A percentile compares a stretch with the other conserved stretches of the same genome.
Evolutionary conservation across 495 filamentous ascomycete species (phyloP).

Genomic region (Lentithecium fluviatile): DNA sequence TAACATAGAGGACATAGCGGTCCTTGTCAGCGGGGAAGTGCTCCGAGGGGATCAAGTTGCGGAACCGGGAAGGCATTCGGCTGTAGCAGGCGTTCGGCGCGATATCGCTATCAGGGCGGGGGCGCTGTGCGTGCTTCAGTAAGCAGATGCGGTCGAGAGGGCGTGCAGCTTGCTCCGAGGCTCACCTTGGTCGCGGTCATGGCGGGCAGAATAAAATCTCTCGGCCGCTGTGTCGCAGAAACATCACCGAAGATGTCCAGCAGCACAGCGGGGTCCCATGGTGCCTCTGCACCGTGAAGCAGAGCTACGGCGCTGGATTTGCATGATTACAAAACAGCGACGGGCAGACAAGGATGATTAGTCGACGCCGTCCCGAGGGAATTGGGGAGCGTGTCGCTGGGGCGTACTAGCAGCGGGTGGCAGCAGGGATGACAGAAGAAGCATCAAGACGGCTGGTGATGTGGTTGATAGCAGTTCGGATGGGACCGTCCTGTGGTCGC

Average conservation of each 20-base stretch:
- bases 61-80: conserved; percentile 34
- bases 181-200: conserved; percentile 9
- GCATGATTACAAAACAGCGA: conserved; percentile 27
- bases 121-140: conserved; percentile 1
- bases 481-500: too few species aligned
- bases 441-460: too few species aligned
- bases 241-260: conserved; percentile 2
- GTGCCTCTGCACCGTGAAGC: background rate
- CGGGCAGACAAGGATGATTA: conserved; percentile 15
- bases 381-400: too few species aligned
- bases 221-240: background rate
- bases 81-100: background rate
- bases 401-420: too few species aligned
- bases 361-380: background rate
- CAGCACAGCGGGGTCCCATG: conserved; percentile 2
- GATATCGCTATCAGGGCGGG: background rate
- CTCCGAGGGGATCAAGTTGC: conserved; percentile 36
- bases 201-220: background rate
- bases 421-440: too few species aligned
- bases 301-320: background rate
- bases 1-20: conserved; percentile 79
- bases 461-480: too few species aligned
- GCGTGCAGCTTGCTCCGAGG: background rate
- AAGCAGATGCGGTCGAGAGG: background rate
- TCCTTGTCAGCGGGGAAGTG: conserved; percentile 69